Conservation (phyloP, 176 grass and related monocot genomes). For the Tillandsia leiboldiana region DNA sequence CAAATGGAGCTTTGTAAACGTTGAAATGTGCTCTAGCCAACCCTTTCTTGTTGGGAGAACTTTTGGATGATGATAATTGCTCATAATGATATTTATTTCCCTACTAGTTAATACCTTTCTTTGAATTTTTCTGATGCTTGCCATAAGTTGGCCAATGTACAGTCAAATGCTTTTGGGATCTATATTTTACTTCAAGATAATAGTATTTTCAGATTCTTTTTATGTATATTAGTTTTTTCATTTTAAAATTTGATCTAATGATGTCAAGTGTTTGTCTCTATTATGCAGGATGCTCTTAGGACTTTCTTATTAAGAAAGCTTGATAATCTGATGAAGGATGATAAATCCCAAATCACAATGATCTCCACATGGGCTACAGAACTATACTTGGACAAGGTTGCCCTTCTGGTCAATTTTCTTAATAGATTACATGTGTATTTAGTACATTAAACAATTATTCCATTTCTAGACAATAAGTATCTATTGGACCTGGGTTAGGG, state of each 20-base stretch:
- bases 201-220: background rate
- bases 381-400: constrained; percentile 98
- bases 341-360: constrained; percentile 95
- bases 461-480: background rate
- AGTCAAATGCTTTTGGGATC: background rate
- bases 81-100: background rate
- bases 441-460: background rate
- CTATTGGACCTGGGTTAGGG: background rate
- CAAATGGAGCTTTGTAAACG: background rate
- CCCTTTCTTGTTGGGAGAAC: background rate
- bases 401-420: constrained; percentile 1
- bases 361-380: constrained; percentile 96
- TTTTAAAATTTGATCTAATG: constrained; percentile 15
- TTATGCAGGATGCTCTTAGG: constrained; percentile 73
- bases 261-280: constrained; percentile 6
- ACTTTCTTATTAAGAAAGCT: constrained; percentile 86
- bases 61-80: background rate
- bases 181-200: background rate
- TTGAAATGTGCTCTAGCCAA: background rate
- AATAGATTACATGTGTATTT: background rate
- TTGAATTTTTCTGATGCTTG: background rate
- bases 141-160: background rate
- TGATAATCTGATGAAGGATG: constrained; percentile 83
- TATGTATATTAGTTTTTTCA: constrained; percentile 7
- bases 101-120: background rate